phyloP scores from a whole-genome alignment of 257 asterid species.

The Ballota nigra region DNA sequence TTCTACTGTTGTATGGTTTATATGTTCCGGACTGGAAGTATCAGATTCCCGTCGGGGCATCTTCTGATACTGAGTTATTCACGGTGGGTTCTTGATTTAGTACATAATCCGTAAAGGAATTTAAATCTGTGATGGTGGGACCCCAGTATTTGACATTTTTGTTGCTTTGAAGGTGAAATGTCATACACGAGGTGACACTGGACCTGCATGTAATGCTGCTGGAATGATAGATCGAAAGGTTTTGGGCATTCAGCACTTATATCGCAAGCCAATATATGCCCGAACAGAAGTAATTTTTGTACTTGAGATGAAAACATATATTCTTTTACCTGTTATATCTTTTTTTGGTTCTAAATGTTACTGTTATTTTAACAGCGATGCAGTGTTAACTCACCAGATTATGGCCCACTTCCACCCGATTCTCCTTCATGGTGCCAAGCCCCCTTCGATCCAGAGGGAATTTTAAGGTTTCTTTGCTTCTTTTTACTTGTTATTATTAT shows the following conservation, averaged over 20 bases:
- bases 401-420: conserved; percentile 65
- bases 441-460: conserved; percentile 79
- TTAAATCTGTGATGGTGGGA: not conserved
- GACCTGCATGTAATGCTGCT: conserved; percentile 74
- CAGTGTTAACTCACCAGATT: conserved; percentile 68
- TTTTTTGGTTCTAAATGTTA: conserved; percentile 18
- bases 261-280: conserved; percentile 53
- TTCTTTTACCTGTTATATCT: not conserved
- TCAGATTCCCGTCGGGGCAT: conserved; percentile 36
- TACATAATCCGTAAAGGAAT: not conserved
- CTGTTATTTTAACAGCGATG: conserved; percentile 51
- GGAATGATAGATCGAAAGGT: conserved; percentile 70
- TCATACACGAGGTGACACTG: conserved; percentile 59
- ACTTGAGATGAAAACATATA: not conserved
- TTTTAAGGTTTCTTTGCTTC: conserved; percentile 49
- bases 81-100: conserved; percentile 32
- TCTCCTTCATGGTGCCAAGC: conserved; percentile 82
- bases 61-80: conserved; percentile 35
- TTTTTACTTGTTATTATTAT: conserved; percentile 6
- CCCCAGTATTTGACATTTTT: conserved; percentile 9
- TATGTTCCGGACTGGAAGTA: conserved; percentile 66
- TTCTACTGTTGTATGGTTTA: conserved; percentile 46
- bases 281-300: conserved; percentile 40
- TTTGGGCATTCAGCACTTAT: conserved; percentile 57
- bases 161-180: conserved; percentile 54